Percentiles rank a stretch among this genome's conserved stretches.
Conservation (phyloP, 306 rosid genomes). For the Rubus parviflorus region DNA sequence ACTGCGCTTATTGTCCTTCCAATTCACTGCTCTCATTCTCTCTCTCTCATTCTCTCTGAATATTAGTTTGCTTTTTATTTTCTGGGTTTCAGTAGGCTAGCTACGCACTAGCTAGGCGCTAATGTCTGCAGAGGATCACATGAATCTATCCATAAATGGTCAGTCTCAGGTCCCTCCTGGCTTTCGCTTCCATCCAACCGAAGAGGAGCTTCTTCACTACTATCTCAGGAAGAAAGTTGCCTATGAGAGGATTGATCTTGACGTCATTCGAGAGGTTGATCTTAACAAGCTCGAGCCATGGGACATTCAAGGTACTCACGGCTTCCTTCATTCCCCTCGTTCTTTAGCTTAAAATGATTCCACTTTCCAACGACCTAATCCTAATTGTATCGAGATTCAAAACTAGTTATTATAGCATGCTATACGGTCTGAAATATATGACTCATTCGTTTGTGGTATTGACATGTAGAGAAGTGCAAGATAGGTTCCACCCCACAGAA, state of each 20-base stretch:
- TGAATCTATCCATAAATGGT: constrained; percentile 55
- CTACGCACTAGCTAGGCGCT: neutral
- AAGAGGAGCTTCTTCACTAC: constrained; percentile 65
- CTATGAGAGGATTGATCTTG: constrained; percentile 57
- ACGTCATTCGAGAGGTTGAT: constrained; percentile 61
- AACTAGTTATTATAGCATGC: too few relatives aligned
- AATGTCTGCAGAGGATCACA: constrained; percentile 29
- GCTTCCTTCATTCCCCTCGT: too few relatives aligned
- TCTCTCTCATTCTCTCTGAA: neutral
- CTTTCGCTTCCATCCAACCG: constrained; percentile 59
- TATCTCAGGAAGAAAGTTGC: constrained; percentile 56
- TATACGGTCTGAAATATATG: too few relatives aligned
- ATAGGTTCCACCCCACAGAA: constrained; percentile 62
- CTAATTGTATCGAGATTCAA: too few relatives aligned
- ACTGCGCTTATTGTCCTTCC: constrained; percentile 29
- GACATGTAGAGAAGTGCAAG: constrained; percentile 49
- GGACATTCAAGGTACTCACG: constrained; percentile 56
- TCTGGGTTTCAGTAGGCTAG: neutral
- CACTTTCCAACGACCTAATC: too few relatives aligned
- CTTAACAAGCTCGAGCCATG: constrained; percentile 67
- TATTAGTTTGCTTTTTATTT: neutral
- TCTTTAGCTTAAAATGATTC: neutral
- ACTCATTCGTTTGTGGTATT: neutral
- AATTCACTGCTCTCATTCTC: constrained; percentile 16
- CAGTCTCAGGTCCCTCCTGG: constrained; percentile 61